These are phyloP conservation scores for Gillenia trifoliata DNA, from an alignment of 306 rosid genomes.

Conservation along the genomic window DNA sequence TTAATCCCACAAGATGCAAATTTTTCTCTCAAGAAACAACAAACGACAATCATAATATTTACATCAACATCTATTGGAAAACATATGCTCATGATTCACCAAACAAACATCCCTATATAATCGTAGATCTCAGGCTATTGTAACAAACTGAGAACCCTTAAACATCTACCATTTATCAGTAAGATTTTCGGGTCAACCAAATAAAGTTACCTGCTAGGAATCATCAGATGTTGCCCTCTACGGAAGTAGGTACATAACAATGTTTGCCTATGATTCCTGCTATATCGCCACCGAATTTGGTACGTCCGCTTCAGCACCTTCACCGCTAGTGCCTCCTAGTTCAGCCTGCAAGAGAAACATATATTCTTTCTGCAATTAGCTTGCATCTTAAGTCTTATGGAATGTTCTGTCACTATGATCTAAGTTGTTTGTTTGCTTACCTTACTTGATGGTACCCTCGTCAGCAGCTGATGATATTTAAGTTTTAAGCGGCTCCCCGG, in stretches of 20 bases:
- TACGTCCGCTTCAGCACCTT: constrained; percentile 19
- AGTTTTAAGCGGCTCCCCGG: too few species aligned
- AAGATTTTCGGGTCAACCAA: neutral
- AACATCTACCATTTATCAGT: neutral
- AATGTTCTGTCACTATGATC: too few species aligned
- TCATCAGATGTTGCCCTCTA: constrained; percentile 18
- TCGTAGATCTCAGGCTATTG: too few species aligned
- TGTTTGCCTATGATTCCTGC: too few species aligned
- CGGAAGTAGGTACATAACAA: constrained; percentile 26
- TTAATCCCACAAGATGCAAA: neutral
- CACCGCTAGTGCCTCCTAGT: constrained; percentile 31
- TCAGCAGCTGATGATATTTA: constrained; percentile 76
- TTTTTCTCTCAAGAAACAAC: neutral
- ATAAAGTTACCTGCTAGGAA: constrained; percentile 9
- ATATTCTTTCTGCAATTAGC: neutral
- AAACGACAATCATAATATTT: too few species aligned
- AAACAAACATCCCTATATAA: neutral
- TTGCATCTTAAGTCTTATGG: neutral
- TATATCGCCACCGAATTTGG: constrained; percentile 25
- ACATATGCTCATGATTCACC: neutral
- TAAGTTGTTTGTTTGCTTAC: constrained; percentile 29
- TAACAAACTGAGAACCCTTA: neutral
- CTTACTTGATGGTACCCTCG: constrained; percentile 65
- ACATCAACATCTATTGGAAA: neutral
- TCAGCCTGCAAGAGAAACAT: constrained; percentile 49